Evolutionary conservation across 257 asterid genomes (phyloP), one percentile per base, ranked within the genome.

Genomic region (Solanum peruvianum): DNA sequence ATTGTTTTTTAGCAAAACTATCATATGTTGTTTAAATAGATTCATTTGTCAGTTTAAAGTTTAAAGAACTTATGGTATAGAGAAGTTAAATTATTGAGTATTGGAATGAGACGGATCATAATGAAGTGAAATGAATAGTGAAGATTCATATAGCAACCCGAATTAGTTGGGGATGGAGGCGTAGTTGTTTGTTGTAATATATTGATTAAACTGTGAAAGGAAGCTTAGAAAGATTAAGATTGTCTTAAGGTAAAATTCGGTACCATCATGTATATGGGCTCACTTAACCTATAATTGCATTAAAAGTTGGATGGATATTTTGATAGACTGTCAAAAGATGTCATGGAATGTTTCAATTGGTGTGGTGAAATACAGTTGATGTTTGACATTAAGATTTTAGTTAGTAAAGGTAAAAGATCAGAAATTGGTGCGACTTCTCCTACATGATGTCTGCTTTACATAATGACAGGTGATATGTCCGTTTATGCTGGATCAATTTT

Each of bases 401-500:
- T 78, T 45, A 25, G 66, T 45, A 15, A 44, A 78, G 66, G 42
- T 45, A 18, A 45, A 45, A 27, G 84, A 27, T 45, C 62, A 21
- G 27, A 45, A 44, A 27, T 27, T 78, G 66, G 58, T 78, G 62
- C 84, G 9, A 16, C 9, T 47, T 80, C 67, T 80, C 20, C 27
- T 49, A 47, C 67, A 12, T 75, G 33, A 75, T 39, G 35, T 41
- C 35, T 75, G 82, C 58, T 35, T 45, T 58, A 12, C 83, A 52
- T 75, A 66, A 67, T 88, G 84, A 82, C 94, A 97, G 99, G 90
- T 97, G 45, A 87, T 97, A 73, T 97, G 99, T 67, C 99, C 98
- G n/a, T 94, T 97, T 90, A 90, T 94, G 88, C 90, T 95, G 92
- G 99, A 97, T 89, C 98, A 97, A 85, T 95, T 93, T 89, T 97